Evolutionary conservation across 169 alveolate species (phyloP).

Genomic region (Plasmodium gonderi): DNA sequence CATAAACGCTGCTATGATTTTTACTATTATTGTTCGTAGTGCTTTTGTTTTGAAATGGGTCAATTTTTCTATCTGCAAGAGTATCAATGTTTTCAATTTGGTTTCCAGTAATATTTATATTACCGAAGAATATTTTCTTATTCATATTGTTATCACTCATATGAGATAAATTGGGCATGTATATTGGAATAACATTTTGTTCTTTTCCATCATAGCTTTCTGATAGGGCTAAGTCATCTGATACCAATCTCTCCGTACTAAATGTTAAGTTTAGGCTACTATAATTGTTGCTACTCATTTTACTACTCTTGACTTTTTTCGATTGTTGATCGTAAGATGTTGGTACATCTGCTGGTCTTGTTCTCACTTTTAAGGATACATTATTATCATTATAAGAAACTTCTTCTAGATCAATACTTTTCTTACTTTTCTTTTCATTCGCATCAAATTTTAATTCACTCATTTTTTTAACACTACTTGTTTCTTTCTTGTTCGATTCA

Average conservation of each 20-base stretch:
- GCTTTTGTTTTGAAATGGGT: constrained; percentile 7
- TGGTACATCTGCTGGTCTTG: neutral
- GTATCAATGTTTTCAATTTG: constrained; percentile 43
- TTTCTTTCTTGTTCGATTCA: constrained; percentile 7
- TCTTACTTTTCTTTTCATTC: constrained; percentile 36
- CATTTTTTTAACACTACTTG: neutral
- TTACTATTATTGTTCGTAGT: too few species aligned
- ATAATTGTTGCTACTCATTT: neutral
- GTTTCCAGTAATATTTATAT: constrained; percentile 62
- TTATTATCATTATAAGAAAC: neutral
- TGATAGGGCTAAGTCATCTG: neutral
- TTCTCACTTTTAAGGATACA: neutral
- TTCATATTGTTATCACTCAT: constrained; percentile 18
- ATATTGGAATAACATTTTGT: constrained; percentile 23
- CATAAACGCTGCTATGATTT: too few species aligned
- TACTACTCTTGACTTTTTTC: constrained; percentile 33
- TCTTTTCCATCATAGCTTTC: constrained; percentile 16
- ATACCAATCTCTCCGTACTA: neutral
- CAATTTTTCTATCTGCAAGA: constrained; percentile 2
- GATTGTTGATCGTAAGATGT: neutral
- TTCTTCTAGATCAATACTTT: constrained; percentile 29
- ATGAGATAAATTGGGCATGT: constrained; percentile 60
- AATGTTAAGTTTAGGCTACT: neutral
- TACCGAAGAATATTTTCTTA: constrained; percentile 69
- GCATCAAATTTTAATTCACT: neutral